Evolutionary conservation across 495 filamentous ascomycete species (phyloP).

Genomic region (Penicillium desertorum): DNA sequence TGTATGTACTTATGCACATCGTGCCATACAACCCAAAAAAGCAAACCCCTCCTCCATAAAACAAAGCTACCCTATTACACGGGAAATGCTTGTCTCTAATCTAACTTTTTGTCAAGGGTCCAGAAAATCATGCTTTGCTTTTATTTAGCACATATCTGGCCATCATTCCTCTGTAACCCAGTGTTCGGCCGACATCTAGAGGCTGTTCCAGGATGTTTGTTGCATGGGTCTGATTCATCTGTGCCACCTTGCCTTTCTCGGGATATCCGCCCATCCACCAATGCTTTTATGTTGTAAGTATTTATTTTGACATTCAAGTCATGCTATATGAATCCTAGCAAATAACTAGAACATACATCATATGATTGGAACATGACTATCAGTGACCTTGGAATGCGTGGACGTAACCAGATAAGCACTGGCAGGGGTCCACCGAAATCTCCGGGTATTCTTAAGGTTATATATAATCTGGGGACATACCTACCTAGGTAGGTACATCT

Average conservation of each 20-base stretch:
- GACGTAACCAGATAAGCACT: not conserved
- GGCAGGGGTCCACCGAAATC: not conserved
- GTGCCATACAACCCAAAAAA: not conserved
- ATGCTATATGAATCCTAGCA: not conserved
- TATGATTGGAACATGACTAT: not conserved
- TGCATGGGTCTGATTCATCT: not conserved
- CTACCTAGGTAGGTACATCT: too few relatives aligned
- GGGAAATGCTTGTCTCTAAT: not conserved
- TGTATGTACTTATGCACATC: not conserved
- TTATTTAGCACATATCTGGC: not conserved
- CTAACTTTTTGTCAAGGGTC: not conserved
- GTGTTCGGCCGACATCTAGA: not conserved
- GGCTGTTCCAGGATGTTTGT: not conserved
- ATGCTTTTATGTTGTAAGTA: not conserved
- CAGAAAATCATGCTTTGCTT: not conserved
- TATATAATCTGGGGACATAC: not conserved
- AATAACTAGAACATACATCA: not conserved
- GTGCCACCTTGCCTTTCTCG: not conserved
- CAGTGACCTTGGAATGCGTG: not conserved
- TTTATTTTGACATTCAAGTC: not conserved
- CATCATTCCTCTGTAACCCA: not conserved
- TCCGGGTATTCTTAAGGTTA: not conserved
- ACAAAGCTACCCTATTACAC: not conserved
- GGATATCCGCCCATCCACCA: too few relatives aligned
- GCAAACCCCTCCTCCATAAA: slow-evolving; percentile 1